These are phyloP conservation scores for Durotheca rogersii DNA, from an alignment of 495 filamentous ascomycete species.

Conservation along the genomic window DNA sequence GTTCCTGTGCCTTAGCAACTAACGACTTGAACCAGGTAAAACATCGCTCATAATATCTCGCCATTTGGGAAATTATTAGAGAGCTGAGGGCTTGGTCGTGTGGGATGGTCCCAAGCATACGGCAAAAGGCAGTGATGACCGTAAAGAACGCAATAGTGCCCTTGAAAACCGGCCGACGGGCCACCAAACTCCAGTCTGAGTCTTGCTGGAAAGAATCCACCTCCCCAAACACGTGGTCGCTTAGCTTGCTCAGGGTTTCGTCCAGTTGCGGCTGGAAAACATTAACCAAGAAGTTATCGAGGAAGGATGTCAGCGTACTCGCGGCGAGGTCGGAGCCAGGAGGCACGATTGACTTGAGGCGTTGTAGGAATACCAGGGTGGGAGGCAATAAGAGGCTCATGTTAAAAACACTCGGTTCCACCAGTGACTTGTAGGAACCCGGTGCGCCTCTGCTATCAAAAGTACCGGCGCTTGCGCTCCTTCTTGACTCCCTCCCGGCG, in stretches of 20 bases:
- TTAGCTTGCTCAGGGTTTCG: slow-evolving; percentile 88
- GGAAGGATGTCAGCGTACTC: slow-evolving; percentile 87
- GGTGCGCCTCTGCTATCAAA: slow-evolving; percentile 63
- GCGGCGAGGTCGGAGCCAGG: slow-evolving; percentile 78
- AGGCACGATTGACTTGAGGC: slow-evolving; percentile 89
- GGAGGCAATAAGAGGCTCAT: slow-evolving; percentile 92
- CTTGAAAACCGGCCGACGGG: slow-evolving; percentile 85
- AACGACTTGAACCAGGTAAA: slow-evolving; percentile 81
- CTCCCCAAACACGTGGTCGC: slow-evolving; percentile 77
- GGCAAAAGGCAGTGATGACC: slow-evolving; percentile 85
- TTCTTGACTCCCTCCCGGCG: slow-evolving; percentile 42
- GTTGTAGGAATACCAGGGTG: slow-evolving; percentile 88
- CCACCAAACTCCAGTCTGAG: slow-evolving; percentile 72
- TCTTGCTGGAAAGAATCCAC: slow-evolving; percentile 87
- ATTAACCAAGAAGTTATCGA: slow-evolving; percentile 97
- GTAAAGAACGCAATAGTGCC: slow-evolving; percentile 87
- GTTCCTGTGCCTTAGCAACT: slow-evolving; percentile 56
- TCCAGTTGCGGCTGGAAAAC: slow-evolving; percentile 97
- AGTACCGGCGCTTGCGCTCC: slow-evolving; percentile 52
- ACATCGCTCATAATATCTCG: slow-evolving; percentile 88
- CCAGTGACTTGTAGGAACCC: slow-evolving; percentile 66
- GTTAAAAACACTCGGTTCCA: slow-evolving; percentile 96
- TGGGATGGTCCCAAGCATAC: slow-evolving; percentile 91
- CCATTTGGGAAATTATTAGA: slow-evolving; percentile 85
- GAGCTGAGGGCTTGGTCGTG: slow-evolving; percentile 95